Conservation (phyloP, 78 protist genomes). For the Dictyostelium firmibasis region DNA sequence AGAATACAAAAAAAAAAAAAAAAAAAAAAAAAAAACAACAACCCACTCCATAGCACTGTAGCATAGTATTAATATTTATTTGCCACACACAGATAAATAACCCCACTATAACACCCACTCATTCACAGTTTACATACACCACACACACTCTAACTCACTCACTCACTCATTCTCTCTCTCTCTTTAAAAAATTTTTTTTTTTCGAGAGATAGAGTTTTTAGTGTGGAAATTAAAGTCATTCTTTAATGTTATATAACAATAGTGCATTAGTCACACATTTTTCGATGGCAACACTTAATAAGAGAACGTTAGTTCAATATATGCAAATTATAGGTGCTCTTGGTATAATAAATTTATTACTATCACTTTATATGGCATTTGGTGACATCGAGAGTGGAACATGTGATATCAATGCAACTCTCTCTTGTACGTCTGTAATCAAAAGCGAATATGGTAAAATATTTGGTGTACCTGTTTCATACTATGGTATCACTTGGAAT, state of each 20-base stretch:
- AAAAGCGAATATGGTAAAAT: constrained; percentile 41
- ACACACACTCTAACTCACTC: background rate
- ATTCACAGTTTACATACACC: background rate
- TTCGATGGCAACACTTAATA: background rate
- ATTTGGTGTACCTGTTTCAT: constrained; percentile 29
- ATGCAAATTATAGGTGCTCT: constrained; percentile 5
- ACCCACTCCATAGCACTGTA: background rate
- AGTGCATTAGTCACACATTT: background rate
- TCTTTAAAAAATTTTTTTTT: background rate
- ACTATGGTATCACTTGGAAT: constrained; percentile 69
- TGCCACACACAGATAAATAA: background rate
- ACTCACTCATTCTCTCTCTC: background rate
- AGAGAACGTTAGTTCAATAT: background rate
- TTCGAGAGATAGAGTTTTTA: background rate
- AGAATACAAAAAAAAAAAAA: background rate
- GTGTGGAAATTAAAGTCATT: background rate
- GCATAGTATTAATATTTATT: background rate
- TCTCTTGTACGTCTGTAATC: constrained; percentile 38
- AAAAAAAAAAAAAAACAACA: background rate
- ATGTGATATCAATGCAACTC: constrained; percentile 30
- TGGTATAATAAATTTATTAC: background rate
- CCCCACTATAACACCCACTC: background rate
- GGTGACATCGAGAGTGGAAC: constrained; percentile 62
- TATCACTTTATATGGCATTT: constrained; percentile 54
- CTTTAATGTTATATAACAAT: constrained; percentile 5